phyloP scores from a whole-genome alignment of 2,329 filamentous ascomycete species.

The Aspergillus sp. region DNA sequence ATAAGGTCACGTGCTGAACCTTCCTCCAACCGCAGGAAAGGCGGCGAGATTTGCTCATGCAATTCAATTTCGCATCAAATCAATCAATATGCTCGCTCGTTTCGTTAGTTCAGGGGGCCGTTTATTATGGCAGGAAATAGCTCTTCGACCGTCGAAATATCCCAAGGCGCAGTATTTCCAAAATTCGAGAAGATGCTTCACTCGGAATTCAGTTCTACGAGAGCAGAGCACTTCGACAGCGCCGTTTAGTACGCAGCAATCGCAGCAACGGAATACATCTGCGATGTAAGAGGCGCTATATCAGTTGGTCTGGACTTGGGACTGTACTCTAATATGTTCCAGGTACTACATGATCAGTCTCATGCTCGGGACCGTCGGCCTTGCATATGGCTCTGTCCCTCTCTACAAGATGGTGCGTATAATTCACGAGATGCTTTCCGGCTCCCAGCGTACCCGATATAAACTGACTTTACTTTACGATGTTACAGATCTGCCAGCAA shows the following conservation, averaged over 20 bases:
- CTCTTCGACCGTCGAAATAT: slow-evolving; percentile 8
- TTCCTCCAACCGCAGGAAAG: not conserved
- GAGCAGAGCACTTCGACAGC: slow-evolving; percentile 20
- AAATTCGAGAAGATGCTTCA: slow-evolving; percentile 25
- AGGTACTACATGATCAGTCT: slow-evolving; percentile 58
- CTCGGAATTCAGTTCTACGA: slow-evolving; percentile 21
- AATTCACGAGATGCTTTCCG: not conserved
- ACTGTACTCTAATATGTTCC: slow-evolving; percentile 6
- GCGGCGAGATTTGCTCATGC: slow-evolving; percentile 6
- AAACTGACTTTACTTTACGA: not conserved
- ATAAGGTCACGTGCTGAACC: slow-evolving; percentile 13
- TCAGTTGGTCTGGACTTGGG: not conserved
- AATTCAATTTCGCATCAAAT: slow-evolving; percentile 8
- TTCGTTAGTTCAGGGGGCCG: slow-evolving; percentile 18
- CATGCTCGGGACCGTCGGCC: slow-evolving; percentile 54
- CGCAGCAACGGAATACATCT: slow-evolving; percentile 45
- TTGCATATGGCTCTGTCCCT: slow-evolving; percentile 59
- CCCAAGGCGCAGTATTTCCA: slow-evolving; percentile 12
- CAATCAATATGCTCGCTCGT: slow-evolving; percentile 22
- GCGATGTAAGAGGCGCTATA: slow-evolving; percentile 39
- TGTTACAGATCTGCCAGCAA: slow-evolving; percentile 42
- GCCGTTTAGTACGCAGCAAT: slow-evolving; percentile 28
- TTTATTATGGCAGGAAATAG: slow-evolving; percentile 9
- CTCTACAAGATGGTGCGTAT: slow-evolving; percentile 56
- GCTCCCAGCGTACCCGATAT: not conserved